phyloP scores from a whole-genome alignment of 1,284 basidiomycete species.

The Malassezia pachydermatis region DNA sequence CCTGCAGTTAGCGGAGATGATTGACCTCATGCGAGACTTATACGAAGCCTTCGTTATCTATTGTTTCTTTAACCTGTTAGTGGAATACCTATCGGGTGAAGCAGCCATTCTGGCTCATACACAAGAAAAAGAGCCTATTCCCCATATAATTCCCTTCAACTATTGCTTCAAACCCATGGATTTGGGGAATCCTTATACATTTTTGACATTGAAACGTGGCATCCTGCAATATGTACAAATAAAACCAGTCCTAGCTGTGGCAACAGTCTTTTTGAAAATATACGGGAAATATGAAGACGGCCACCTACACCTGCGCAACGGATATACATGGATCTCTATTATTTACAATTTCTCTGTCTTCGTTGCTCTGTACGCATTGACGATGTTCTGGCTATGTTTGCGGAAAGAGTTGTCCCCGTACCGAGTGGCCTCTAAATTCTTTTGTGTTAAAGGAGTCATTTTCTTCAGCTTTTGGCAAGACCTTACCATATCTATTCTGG shows the following conservation, averaged over 20 bases:
- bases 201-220: constrained; percentile 44
- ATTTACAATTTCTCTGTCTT: constrained; percentile 56
- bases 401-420: constrained; percentile 38
- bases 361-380: constrained; percentile 49
- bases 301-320: constrained; percentile 65
- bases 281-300: constrained; percentile 83
- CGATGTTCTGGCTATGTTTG: constrained; percentile 43
- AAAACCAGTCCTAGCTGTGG: constrained; percentile 77
- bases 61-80: constrained; percentile 52
- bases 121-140: constrained; percentile 76
- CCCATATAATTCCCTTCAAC: constrained; percentile 71
- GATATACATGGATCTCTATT: constrained; percentile 59
- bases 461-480: constrained; percentile 97
- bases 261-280: constrained; percentile 75
- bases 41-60: constrained; percentile 98
- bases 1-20: constrained; percentile 85
- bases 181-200: constrained; percentile 60
- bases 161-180: constrained; percentile 38
- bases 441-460: constrained; percentile 84
- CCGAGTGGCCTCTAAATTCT: constrained; percentile 55
- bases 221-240: constrained; percentile 87
- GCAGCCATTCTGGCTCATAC: constrained; percentile 79
- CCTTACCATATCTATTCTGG: constrained; percentile 73
- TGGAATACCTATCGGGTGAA: constrained; percentile 77
- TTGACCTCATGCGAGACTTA: constrained; percentile 85